A percentile compares a stretch with the other conserved stretches of the same genome.
Evolutionary conservation across 768 basidiomycete species (phyloP).

Genomic region (Heimioporus sp.): DNA sequence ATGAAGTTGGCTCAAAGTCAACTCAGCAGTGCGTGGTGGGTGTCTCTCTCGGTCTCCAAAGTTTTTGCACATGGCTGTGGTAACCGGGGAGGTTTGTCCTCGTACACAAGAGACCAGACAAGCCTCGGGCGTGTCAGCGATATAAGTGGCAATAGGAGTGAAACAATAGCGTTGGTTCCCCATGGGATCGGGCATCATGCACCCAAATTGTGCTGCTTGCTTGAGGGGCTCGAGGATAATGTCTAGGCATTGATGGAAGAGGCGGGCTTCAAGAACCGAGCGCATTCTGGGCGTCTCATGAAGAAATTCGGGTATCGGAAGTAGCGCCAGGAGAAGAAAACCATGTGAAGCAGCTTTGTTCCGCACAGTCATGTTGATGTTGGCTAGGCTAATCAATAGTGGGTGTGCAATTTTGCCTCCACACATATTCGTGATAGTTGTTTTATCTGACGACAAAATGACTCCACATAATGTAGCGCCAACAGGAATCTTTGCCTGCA

Average conservation of each 20-base stretch:
- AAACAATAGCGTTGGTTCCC: too few species aligned
- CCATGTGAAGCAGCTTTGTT: neutral
- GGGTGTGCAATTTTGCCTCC: constrained; percentile 13
- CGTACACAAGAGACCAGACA: too few species aligned
- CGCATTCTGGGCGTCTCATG: neutral
- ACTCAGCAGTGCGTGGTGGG: too few species aligned
- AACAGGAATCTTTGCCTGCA: neutral
- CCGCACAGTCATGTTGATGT: constrained; percentile 2
- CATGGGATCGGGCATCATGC: too few species aligned
- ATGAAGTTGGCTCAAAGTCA: too few species aligned
- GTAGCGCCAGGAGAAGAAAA: neutral
- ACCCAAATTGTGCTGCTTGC: too few species aligned
- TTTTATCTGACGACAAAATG: constrained; percentile 10
- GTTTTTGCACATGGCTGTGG: too few species aligned
- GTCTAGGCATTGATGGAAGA: neutral
- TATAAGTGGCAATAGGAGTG: too few species aligned
- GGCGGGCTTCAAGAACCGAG: neutral
- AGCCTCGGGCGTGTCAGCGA: too few species aligned
- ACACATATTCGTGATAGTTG: constrained; percentile 10
- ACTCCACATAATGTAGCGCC: constrained; percentile 1
- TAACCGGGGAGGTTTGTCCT: too few species aligned
- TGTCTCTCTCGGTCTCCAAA: too few species aligned
- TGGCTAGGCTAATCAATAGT: constrained; percentile 8
- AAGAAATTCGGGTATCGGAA: neutral
- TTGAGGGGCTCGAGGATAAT: neutral